Base-by-base conservation (phyloP, 192 early-diverging fungal genomes). In the Umbelopsis vinacea region DNA sequence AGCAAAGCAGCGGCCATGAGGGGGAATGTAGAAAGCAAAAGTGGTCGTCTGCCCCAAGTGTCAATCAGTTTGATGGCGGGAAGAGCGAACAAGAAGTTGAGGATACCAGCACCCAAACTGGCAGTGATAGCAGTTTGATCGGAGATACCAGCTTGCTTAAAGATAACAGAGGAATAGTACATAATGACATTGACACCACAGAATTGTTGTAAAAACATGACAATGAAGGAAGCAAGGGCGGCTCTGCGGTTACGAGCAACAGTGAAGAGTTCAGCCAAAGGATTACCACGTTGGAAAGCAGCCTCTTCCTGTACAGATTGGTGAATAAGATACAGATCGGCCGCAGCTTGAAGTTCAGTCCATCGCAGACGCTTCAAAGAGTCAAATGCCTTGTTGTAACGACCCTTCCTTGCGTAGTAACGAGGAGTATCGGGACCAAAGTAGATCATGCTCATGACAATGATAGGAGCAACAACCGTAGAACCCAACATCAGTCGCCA, bases 171-270 rank as follows among this genome's bases (percentile, higher is more conserved):
- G 40, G 88, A 89, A 76, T 93, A 95, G 81, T 89, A 92, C 68
- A 92, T 90, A 47, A 93, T 86, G 7, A 88, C 92, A 78, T 93
- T 94, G 81, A 95, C 92, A 66, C 92, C 94, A 55, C 86, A 89
- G 35, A 94, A 84, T 80, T 95, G 94, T 80, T 95, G 94, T 74
- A 88, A 78, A 50, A 92, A 82, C 67, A 68, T 68, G 67, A 68
- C 67, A 68, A 68, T 46, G 45, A 46, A 68, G 17, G 67, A 22
- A 48, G 67, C 67, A 21, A 68, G 67, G 22, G 67, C 67, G 22
- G 67, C 67, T 24, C 67, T 35, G 2, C 45, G 45, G 40, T 68
- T 68, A 21, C 67, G 67, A 29, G 67, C 45, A 22, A 68, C 67
- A 10, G 22, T 46, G 26, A 68, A 68, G 2, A 68, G 45, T 46